Conservation (phyloP, 2,329 filamentous ascomycete genomes). For the Stagonosporopsis chrysanthemi region DNA sequence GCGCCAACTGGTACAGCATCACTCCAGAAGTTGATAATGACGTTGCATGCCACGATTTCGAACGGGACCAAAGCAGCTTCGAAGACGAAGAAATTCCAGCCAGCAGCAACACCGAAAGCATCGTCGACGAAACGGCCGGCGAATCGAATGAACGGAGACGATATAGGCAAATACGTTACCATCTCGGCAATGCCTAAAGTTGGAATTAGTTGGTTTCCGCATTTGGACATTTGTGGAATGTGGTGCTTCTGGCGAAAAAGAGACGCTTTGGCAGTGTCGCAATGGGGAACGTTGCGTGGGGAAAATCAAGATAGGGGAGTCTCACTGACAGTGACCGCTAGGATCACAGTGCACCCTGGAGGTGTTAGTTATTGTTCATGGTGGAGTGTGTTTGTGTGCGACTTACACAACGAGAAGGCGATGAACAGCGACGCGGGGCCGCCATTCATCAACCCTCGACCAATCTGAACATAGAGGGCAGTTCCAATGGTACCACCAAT, state of each 20-base stretch:
- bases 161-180: conserved; percentile 79
- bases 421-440: conserved; percentile 57
- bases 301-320: conserved; percentile 22
- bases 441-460: conserved; percentile 55
- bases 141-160: conserved; percentile 79
- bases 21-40: conserved; percentile 56
- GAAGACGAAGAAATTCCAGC: conserved; percentile 78
- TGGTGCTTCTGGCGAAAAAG: conserved; percentile 22
- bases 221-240: conserved; percentile 17
- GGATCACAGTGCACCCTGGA: conserved; percentile 52
- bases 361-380: background rate
- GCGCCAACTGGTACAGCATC: conserved; percentile 66
- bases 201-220: conserved; percentile 29
- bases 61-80: conserved; percentile 73
- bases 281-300: conserved; percentile 34
- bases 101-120: conserved; percentile 74
- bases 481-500: conserved; percentile 58
- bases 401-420: conserved; percentile 55
- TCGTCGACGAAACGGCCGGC: conserved; percentile 78
- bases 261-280: conserved; percentile 30
- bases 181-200: conserved; percentile 70
- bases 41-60: conserved; percentile 63
- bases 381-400: background rate
- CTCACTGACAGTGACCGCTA: conserved; percentile 53
- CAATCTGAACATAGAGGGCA: conserved; percentile 58